A percentile compares a stretch with the other conserved stretches of the same genome.
Evolutionary conservation across 2,329 filamentous ascomycete species (phyloP).

Genomic region (Zymoseptoria crescenta): DNA sequence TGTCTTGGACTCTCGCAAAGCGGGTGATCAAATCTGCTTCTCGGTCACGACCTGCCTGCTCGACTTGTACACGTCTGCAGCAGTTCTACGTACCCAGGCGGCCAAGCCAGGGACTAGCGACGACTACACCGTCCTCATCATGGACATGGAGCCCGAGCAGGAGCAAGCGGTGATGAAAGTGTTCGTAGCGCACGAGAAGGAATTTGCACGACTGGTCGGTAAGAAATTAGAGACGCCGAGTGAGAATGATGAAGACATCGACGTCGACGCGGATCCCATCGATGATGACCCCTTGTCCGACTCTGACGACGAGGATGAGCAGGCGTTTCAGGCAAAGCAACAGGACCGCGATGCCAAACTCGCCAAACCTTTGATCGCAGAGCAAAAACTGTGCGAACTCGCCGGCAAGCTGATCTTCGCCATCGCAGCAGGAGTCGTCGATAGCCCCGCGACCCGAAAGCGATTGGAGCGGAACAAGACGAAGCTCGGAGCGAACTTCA

Average conservation of each 20-base stretch:
- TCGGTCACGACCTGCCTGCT: conserved; percentile 68
- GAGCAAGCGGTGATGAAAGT: conserved; percentile 64
- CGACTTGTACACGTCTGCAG: conserved; percentile 74
- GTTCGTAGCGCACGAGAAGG: conserved; percentile 68
- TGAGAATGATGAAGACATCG: conserved; percentile 32
- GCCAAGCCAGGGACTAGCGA: conserved; percentile 32
- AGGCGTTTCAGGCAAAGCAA: conserved; percentile 44
- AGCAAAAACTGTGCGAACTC: conserved; percentile 78
- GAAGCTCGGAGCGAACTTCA: conserved; percentile 78
- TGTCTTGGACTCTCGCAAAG: conserved; percentile 41
- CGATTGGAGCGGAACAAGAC: conserved; percentile 70
- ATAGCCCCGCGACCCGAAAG: conserved; percentile 57
- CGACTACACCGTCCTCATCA: conserved; percentile 45
- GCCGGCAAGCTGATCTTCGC: conserved; percentile 78
- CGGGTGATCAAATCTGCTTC: conserved; percentile 63
- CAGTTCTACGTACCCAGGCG: conserved; percentile 47
- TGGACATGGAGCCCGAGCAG: conserved; percentile 57
- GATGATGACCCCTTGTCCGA: conserved; percentile 27
- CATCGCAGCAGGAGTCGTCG: conserved; percentile 66
- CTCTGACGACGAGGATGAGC: conserved; percentile 32
- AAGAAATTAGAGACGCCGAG: conserved; percentile 26
- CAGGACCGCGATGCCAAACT: conserved; percentile 53
- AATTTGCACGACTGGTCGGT: conserved; percentile 59
- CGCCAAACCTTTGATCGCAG: conserved; percentile 58
- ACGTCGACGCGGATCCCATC: conserved; percentile 34